Evolutionary conservation across 2,329 filamentous ascomycete species (phyloP).

Genomic region (Beauveria asiatica): DNA sequence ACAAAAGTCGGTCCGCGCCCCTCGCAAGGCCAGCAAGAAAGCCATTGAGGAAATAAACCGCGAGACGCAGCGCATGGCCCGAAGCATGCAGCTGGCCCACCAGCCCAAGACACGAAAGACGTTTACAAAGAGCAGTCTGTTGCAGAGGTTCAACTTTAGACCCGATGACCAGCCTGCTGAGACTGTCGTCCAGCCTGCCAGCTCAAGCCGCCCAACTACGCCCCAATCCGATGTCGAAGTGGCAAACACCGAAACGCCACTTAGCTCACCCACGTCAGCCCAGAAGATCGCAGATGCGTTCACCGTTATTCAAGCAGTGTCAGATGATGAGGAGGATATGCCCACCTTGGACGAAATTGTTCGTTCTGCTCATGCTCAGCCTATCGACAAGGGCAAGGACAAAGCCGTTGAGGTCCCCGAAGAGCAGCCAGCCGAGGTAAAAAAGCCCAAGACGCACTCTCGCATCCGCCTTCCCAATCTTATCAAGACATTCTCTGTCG

Average conservation of each 20-base stretch:
- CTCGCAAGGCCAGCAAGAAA: conserved; percentile 86
- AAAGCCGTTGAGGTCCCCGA: conserved; percentile 32
- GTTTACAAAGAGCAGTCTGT: conserved; percentile 72
- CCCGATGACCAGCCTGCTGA: conserved; percentile 25
- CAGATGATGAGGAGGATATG: conserved; percentile 26
- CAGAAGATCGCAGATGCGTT: conserved; percentile 21
- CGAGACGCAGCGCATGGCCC: conserved; percentile 83
- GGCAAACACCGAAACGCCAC: conserved; percentile 53
- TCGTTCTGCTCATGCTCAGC: conserved; percentile 24
- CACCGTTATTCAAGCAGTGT: conserved; percentile 10
- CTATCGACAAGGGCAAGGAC: conserved; percentile 51
- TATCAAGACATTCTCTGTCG: conserved; percentile 30
- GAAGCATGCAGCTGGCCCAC: conserved; percentile 86
- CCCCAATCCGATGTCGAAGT: conserved; percentile 46
- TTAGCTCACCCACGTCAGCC: conserved; percentile 54
- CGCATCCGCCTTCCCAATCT: conserved; percentile 40
- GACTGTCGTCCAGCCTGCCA: conserved; percentile 30
- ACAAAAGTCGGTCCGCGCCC: conserved; percentile 52
- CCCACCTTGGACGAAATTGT: conserved; percentile 25
- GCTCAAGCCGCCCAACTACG: conserved; percentile 47
- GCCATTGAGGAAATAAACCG: conserved; percentile 90
- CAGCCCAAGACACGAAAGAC: conserved; percentile 88
- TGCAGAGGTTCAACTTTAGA: conserved; percentile 75
- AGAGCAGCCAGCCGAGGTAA: conserved; percentile 16
- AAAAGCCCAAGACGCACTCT: conserved; percentile 36